Evolutionary conservation across 2,329 filamentous ascomycete genomes (phyloP), one percentile per base, ranked within the genome.

Genomic region (Colletotrichum kahawae): DNA sequence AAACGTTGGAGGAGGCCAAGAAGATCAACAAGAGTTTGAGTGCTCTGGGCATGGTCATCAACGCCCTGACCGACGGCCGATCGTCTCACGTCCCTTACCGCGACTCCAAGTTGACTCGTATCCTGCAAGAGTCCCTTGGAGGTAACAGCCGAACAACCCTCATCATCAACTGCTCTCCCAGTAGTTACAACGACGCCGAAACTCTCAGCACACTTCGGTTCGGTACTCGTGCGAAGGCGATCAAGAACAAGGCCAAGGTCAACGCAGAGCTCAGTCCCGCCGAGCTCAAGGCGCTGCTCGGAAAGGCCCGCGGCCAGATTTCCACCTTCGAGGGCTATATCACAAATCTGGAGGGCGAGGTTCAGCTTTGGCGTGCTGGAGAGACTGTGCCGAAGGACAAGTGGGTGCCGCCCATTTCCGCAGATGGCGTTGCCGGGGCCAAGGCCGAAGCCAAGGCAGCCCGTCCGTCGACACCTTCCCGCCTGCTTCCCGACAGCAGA

Each of bases 21-120:
- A 99, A 99, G 90, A 99, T 99, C 90, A 99, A 99, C 91, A 98
- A 98, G 90, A 98, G 95, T 90, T 91, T 99, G 88, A 98, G 96
- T 87, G 96, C 97, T 70, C 90, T 99, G 76, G 97, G 97, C 81
- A 98, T 98, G 96, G 97, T 98, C 87, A 99, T 99, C 90, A 98
- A 98, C 86, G 92, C 96, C 69, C 88, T 99, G 80, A 98, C 97
- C 4, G 97, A 98, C 83, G 96, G 96, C 82, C 98, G 98, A 94
- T 98, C 96, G 56, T 95, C 94, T 60, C 96, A 98, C 82, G 91
- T 99, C 78, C 97, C 97, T 1, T 99, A 98, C 85, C 93, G 97
- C 90, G 97, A 99, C 86, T 98, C 96, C 62, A 98, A 98, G 85
- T 92, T 99, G 81, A 99, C 97, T 13, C 93, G 97, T 85, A 98